Base-by-base conservation (phyloP, 2,329 filamentous ascomycete species). In the Colletotrichum sp. region DNA sequence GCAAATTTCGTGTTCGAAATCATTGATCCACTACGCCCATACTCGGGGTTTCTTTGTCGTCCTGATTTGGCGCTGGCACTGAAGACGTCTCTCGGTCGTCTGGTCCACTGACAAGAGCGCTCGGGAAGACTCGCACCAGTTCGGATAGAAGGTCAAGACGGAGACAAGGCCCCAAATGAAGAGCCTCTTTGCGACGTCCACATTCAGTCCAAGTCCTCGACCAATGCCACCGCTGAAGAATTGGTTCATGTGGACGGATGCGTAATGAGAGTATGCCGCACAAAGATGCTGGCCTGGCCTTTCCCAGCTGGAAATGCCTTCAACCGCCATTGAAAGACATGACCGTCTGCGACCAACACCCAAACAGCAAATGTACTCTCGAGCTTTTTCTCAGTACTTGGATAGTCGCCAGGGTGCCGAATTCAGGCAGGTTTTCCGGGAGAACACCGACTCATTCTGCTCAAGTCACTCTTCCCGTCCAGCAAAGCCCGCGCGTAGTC, bases 241-340 rank as follows among this genome's bases (percentile, higher is more conserved):
- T 76, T 95, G 89, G 63, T 93, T 94, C 26, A 96, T 90, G 57
- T 96, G 92, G 68, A 98, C 92, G 0, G 96, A 96, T 12, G 95
- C 92, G 80, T 98, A 99, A 6, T 96, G 93, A 32, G n/a, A 13
- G 44, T 13, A 12, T 13, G 8, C n/a, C n/a, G 12, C 44, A 52
- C n/a, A 52, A 13, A 3, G 16, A 52, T 52, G 12, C 10, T 21
- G n/a, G 6, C 18, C 16, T n/a, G 2, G 18, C 16, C 10, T 13
- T 52, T 52, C 10, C 44, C 0, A 52, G 44, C n/a, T 21, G 2
- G 44, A 21, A 21, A 52, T 12, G 10, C n/a, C 10, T 52, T 52
- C 44, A 52, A 52, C n/a, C n/a, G 44, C 12, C 44, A 13, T 52
- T 12, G 10, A 21, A 52, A 13, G 44, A 13, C 9, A 49, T n/a